Base-by-base conservation (phyloP, 805 yeast genomes). In the Candida loeiensis region DNA sequence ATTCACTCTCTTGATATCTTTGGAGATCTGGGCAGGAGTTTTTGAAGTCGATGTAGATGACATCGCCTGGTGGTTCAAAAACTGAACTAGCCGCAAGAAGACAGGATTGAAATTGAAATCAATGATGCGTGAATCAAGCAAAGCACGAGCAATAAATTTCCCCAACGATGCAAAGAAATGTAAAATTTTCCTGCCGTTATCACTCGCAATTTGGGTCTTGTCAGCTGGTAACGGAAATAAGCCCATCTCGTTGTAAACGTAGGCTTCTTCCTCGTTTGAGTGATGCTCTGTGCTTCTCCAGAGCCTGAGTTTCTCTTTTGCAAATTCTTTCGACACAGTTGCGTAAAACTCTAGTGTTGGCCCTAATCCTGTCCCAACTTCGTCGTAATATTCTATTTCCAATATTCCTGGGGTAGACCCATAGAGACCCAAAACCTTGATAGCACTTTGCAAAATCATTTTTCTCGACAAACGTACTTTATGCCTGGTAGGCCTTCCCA, bases 261-360 rank as follows among this genome's bases (percentile, higher is more conserved):
- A 76, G 11, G 45, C 62, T 4, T 55, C 65, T 2, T 49, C 51
- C 16, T 9, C 19, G 11, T 33, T 34, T 2, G 17, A 14, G 9
- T 21, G 3, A 13, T 17, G 18, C 13, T 41, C 40, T 8, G 51
- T 45, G 39, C 61, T 47, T 49, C 95, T 73, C 98, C 98, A 91
- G 66, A 93, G 66, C 6, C 61, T 61, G 34, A 82, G 61, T 19
- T 69, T 70, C 37, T 70, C 73, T 47, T 66, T 71, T 1, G 83
- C 66, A 56, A 91, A 88, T 46, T 82, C 89, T 41, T 71, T 77
- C 0, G 96, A 88, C 2, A 86, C 88, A 12, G 73, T 67, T 0
- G 97, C 80, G 54, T 88, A 91, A 55, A 93, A 91, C 60, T 91
- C 99, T 47, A 90, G 68, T 0, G 99, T 91, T 3, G 99, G 99